Conservation (phyloP, 495 filamentous ascomycete genomes). For the Hapsidospora chrysogenum region DNA sequence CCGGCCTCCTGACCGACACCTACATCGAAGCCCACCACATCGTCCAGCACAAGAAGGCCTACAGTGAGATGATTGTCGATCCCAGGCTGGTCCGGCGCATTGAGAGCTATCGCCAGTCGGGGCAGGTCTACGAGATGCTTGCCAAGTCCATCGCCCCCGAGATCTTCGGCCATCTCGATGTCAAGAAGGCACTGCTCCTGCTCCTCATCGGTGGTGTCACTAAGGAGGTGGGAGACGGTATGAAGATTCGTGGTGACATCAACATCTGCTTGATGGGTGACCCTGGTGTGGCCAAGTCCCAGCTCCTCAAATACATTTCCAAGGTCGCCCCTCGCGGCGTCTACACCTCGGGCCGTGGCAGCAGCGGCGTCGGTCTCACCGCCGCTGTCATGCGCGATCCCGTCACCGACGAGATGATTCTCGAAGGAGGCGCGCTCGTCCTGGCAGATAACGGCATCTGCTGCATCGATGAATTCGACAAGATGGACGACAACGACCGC, state of each 20-base stretch:
- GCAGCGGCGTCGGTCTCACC: constrained; percentile 91
- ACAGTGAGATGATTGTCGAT: constrained; percentile 68
- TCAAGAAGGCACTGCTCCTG: constrained; percentile 91
- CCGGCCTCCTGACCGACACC: constrained; percentile 87
- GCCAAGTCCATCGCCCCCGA: constrained; percentile 93
- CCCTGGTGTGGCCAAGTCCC: constrained; percentile 97
- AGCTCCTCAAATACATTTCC: constrained; percentile 92
- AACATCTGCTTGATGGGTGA: constrained; percentile 99
- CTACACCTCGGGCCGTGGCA: constrained; percentile 93
- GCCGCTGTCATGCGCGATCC: constrained; percentile 97
- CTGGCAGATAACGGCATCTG: constrained; percentile 96
- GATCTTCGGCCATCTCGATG: constrained; percentile 90
- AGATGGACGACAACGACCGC: constrained; percentile 94
- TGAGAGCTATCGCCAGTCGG: constrained; percentile 59
- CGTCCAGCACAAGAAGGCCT: constrained; percentile 92
- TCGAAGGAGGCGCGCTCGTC: constrained; percentile 91
- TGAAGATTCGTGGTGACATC: constrained; percentile 96
- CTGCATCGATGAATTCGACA: constrained; percentile 99
- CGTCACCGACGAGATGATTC: constrained; percentile 96
- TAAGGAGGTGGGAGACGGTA: constrained; percentile 94
- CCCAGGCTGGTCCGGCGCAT: constrained; percentile 63
- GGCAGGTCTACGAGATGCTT: constrained; percentile 86
- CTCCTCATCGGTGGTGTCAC: constrained; percentile 92
- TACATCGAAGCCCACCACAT: constrained; percentile 92
- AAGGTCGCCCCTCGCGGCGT: constrained; percentile 95